phyloP scores from a whole-genome alignment of 1,139 yeast species.

The Hyphopichia buzzinii region DNA sequence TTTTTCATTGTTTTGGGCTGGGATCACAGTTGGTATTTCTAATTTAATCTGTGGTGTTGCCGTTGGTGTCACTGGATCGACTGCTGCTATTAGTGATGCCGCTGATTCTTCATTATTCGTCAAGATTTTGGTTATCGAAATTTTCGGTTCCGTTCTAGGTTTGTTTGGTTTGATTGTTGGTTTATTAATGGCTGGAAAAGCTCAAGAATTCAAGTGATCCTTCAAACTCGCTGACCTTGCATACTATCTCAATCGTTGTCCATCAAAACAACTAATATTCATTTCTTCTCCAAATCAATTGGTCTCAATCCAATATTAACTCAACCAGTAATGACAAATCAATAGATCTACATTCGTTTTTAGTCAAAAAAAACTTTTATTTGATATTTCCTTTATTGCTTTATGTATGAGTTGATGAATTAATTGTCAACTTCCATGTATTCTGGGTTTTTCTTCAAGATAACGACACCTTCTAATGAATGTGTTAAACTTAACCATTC shows the following conservation, averaged over 20 bases:
- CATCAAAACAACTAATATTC: no score
- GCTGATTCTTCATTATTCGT: slow-evolving; percentile 95
- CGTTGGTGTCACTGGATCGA: slow-evolving; percentile 96
- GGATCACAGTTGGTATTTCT: slow-evolving; percentile 89
- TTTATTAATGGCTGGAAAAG: slow-evolving; percentile 93
- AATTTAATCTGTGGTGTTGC: slow-evolving; percentile 96
- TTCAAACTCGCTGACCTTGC: not conserved
- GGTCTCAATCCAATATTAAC: no score
- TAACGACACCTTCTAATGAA: slow-evolving; percentile 89
- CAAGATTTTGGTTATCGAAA: slow-evolving; percentile 93
- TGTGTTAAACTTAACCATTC: slow-evolving; percentile 84
- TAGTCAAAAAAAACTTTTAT: no score
- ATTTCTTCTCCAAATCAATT: no score
- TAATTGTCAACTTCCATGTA: slow-evolving; percentile 65
- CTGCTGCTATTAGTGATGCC: slow-evolving; percentile 97
- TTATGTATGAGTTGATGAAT: no score
- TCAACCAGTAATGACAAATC: no score
- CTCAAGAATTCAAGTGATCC: slow-evolving; percentile 62
- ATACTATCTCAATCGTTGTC: no score
- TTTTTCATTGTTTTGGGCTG: slow-evolving; percentile 96
- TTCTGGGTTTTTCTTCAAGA: slow-evolving; percentile 87
- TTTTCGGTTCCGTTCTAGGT: slow-evolving; percentile 95
- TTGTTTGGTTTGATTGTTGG: slow-evolving; percentile 95
- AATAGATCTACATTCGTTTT: no score
- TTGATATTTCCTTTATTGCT: no score